These are phyloP conservation scores for Chalara sp. DNA, from an alignment of 2,329 filamentous ascomycete genomes.

Conservation along the genomic window DNA sequence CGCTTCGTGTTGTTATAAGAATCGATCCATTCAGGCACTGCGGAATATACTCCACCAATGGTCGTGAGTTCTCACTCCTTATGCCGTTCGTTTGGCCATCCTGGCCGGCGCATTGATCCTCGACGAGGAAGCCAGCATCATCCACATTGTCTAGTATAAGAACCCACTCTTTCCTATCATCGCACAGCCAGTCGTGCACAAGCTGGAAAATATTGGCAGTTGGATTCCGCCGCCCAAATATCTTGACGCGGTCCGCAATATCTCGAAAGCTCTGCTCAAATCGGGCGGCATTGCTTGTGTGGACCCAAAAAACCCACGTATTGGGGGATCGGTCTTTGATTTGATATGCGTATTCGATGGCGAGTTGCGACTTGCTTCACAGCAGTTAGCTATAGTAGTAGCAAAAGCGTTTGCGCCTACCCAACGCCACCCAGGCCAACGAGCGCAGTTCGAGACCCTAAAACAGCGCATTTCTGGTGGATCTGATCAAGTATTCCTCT, in stretches of 20 bases:
- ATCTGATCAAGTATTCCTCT: not conserved
- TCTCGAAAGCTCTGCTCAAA: slow-evolving; percentile 30
- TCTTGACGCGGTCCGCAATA: slow-evolving; percentile 26
- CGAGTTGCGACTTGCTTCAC: not conserved
- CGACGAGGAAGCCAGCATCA: slow-evolving; percentile 16
- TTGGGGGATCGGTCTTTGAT: slow-evolving; percentile 11
- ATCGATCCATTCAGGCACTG: slow-evolving; percentile 11
- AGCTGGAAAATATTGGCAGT: slow-evolving; percentile 28
- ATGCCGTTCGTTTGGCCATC: not conserved
- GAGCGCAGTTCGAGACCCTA: not conserved
- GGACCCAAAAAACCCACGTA: slow-evolving; percentile 31
- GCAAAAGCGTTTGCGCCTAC: slow-evolving; percentile 10
- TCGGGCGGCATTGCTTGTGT: slow-evolving; percentile 27
- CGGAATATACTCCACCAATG: slow-evolving; percentile 11
- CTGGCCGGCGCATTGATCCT: not conserved
- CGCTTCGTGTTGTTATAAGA: slow-evolving; percentile 18
- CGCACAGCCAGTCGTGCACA: slow-evolving; percentile 24
- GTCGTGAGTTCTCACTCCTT: not conserved
- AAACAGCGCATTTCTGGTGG: not conserved
- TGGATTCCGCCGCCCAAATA: slow-evolving; percentile 26
- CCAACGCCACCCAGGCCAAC: slow-evolving; percentile 3
- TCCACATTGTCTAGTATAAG: slow-evolving; percentile 32
- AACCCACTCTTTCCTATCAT: slow-evolving; percentile 23
- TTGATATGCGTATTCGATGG: slow-evolving; percentile 31
- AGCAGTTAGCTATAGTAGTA: slow-evolving; percentile 10